Evolutionary conservation across 768 basidiomycete species (phyloP).

Genomic region (Kwoniella bestiolae): DNA sequence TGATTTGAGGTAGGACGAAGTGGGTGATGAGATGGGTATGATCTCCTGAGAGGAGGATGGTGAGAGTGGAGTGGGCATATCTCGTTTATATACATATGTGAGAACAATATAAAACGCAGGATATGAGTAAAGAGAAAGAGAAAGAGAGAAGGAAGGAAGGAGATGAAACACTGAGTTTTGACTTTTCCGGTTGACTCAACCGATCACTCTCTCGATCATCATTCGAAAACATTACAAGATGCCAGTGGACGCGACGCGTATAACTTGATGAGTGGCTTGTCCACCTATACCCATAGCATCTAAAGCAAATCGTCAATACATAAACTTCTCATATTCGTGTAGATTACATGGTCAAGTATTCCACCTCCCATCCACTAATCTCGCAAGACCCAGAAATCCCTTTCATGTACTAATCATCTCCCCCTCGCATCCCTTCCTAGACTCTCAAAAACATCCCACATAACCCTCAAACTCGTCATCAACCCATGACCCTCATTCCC

Average conservation of each 20-base stretch:
- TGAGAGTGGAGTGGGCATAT: slow-evolving; percentile 39
- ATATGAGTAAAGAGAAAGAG: too few relatives aligned
- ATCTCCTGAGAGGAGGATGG: slow-evolving; percentile 52
- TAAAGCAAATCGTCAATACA: neutral
- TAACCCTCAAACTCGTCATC: slow-evolving; percentile 73
- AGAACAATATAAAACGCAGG: neutral
- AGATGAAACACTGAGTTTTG: neutral
- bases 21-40: slow-evolving; percentile 47
- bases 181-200: slow-evolving; percentile 11
- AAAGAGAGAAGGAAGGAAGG: neutral
- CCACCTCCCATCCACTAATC: too few relatives aligned
- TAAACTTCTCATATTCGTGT: too few relatives aligned
- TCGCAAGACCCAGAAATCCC: too few relatives aligned
- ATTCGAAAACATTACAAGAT: neutral
- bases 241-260: neutral
- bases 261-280: too few relatives aligned
- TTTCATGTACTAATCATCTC: neutral
- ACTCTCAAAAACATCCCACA: slow-evolving; percentile 55
- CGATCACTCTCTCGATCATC: neutral
- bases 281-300: neutral
- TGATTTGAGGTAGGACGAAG: neutral
- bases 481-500: slow-evolving; percentile 88
- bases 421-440: slow-evolving; percentile 35
- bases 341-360: too few relatives aligned
- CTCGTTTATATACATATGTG: neutral